A percentile compares a stretch with the other conserved stretches of the same genome.
phyloP scores from a whole-genome alignment of 2,329 filamentous ascomycete genomes.

The Neofusicoccum parvum region DNA sequence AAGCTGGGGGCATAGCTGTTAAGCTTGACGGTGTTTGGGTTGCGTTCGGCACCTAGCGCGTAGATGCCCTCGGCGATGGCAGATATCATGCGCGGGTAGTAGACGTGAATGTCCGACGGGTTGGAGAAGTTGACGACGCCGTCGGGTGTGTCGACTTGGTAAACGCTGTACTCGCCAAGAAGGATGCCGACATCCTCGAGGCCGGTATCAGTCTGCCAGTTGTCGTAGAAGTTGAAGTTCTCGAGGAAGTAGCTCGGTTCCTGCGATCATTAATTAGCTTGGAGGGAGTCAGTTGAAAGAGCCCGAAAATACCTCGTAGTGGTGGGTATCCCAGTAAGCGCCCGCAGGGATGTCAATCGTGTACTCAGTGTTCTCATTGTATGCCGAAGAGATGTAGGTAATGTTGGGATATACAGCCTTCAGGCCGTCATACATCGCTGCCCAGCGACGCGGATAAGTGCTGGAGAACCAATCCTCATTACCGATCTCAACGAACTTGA shows the following conservation, averaged over 20 bases:
- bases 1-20: constrained; percentile 33
- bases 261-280: constrained; percentile 20
- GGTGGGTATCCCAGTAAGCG: constrained; percentile 45
- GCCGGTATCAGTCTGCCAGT: constrained; percentile 30
- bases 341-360: constrained; percentile 41
- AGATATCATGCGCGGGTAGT: constrained; percentile 32
- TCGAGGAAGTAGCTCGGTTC: constrained; percentile 43
- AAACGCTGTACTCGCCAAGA: constrained; percentile 31
- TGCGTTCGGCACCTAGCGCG: constrained; percentile 32
- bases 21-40: constrained; percentile 33
- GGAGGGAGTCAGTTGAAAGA: background rate
- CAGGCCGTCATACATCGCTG: constrained; percentile 37
- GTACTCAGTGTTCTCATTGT: constrained; percentile 31
- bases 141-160: constrained; percentile 31
- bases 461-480: constrained; percentile 43
- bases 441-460: constrained; percentile 36
- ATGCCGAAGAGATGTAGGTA: constrained; percentile 34
- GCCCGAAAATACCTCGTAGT: constrained; percentile 31
- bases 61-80: constrained; percentile 35
- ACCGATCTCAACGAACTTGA: constrained; percentile 43
- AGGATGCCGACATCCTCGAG: constrained; percentile 27
- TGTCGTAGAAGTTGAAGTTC: constrained; percentile 20
- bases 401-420: constrained; percentile 38
- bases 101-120: constrained; percentile 26
- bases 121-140: constrained; percentile 27